These are phyloP conservation scores for Malassezia caprae DNA, from an alignment of 1,284 basidiomycete genomes.

Conservation along the genomic window DNA sequence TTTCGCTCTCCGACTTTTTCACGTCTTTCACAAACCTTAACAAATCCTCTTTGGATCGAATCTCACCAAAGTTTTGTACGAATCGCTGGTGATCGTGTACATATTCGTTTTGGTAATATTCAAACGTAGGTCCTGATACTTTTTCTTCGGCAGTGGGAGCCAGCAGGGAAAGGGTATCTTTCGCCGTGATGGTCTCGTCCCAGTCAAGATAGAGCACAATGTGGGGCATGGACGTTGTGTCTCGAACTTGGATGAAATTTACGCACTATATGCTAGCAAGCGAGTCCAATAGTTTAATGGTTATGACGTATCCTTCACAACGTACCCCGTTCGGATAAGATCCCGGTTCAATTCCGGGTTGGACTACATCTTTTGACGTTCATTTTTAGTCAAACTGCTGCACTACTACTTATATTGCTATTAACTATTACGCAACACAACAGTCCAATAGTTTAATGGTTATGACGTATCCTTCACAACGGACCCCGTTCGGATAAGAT, in stretches of 20 bases:
- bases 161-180: conserved; percentile 37
- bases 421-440: not conserved
- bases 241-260: not conserved
- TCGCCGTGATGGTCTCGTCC: conserved; percentile 43
- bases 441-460: conserved; percentile 18
- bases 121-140: conserved; percentile 13
- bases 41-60: conserved; percentile 16
- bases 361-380: conserved; percentile 14
- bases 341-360: conserved; percentile 23
- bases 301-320: conserved; percentile 23
- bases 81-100: conserved; percentile 19
- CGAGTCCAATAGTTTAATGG: conserved; percentile 19
- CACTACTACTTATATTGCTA: too few species aligned
- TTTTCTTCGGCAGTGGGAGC: conserved; percentile 20
- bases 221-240: not conserved
- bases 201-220: conserved; percentile 36
- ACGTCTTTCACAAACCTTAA: conserved; percentile 20
- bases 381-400: not conserved
- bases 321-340: conserved; percentile 14
- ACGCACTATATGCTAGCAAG: too few species aligned
- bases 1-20: conserved; percentile 24
- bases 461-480: conserved; percentile 22
- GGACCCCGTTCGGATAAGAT: conserved; percentile 15
- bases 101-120: conserved; percentile 28
- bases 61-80: conserved; percentile 6